phyloP scores from a whole-genome alignment of 1,284 basidiomycete species.

The Trametes pubescens region DNA sequence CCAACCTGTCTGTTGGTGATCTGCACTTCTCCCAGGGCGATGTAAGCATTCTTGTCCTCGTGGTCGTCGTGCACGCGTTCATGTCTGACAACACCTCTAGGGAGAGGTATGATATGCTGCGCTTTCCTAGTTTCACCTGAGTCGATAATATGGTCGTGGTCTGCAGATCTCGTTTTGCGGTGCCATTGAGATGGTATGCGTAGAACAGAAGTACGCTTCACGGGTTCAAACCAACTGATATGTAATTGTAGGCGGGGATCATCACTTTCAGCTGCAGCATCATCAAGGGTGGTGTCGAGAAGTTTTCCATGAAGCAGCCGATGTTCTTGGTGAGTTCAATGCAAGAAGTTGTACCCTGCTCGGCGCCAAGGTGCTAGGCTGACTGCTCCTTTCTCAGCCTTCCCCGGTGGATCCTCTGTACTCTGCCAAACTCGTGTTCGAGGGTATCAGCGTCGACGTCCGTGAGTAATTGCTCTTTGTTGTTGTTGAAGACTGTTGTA shows the following conservation, averaged over 20 bases:
- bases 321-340: slow-evolving; percentile 65
- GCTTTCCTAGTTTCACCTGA: not conserved
- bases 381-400: slow-evolving; percentile 50
- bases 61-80: not conserved
- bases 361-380: not conserved
- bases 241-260: slow-evolving; percentile 65
- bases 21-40: slow-evolving; percentile 86
- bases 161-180: slow-evolving; percentile 76
- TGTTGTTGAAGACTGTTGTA: not conserved
- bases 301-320: slow-evolving; percentile 78
- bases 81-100: slow-evolving; percentile 41
- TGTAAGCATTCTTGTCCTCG: slow-evolving; percentile 47
- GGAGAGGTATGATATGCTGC: slow-evolving; percentile 55
- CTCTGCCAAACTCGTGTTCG: slow-evolving; percentile 75
- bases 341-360: not conserved
- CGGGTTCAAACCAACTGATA: not conserved
- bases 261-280: slow-evolving; percentile 78
- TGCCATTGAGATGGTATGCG: slow-evolving; percentile 79
- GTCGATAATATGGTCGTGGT: not conserved
- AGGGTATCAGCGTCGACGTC: slow-evolving; percentile 77
- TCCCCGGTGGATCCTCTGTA: slow-evolving; percentile 81
- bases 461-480: slow-evolving; percentile 51
- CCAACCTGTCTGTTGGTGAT: slow-evolving; percentile 82
- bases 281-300: slow-evolving; percentile 79
- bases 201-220: not conserved